Percentiles rank a stretch among this genome's conserved stretches.
These are phyloP conservation scores for apple (Malus domestica) DNA, from an alignment of 306 rosid species.

Conservation along the genomic window ASM211411v1 NC_041804.1:7009001-7009500, in stretches of 20 bases:
- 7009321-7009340: slow-evolving; percentile 18
- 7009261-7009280: slow-evolving; percentile 1
- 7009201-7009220: not conserved
- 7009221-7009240: not conserved
- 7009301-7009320: slow-evolving; percentile 13
- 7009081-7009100: slow-evolving; percentile 31
- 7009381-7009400: no score
- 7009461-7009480: no score
- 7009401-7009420: no score
- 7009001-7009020: slow-evolving; percentile 48
- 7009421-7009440: no score
- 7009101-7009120: slow-evolving; percentile 19
- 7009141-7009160: slow-evolving; percentile 26
- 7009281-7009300: not conserved
- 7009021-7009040: slow-evolving; percentile 46
- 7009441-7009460: no score
- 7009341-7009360: slow-evolving; percentile 18
- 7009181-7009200: not conserved
- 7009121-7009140: slow-evolving; percentile 22
- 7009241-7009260: not conserved
- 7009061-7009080: slow-evolving; percentile 38
- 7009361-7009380: not conserved
- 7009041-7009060: slow-evolving; percentile 49
- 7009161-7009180: slow-evolving; percentile 30
- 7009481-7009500: no score